Base-by-base conservation (phyloP, 2,329 filamentous ascomycete genomes). In the Emericellopsis atlantica region DNA sequence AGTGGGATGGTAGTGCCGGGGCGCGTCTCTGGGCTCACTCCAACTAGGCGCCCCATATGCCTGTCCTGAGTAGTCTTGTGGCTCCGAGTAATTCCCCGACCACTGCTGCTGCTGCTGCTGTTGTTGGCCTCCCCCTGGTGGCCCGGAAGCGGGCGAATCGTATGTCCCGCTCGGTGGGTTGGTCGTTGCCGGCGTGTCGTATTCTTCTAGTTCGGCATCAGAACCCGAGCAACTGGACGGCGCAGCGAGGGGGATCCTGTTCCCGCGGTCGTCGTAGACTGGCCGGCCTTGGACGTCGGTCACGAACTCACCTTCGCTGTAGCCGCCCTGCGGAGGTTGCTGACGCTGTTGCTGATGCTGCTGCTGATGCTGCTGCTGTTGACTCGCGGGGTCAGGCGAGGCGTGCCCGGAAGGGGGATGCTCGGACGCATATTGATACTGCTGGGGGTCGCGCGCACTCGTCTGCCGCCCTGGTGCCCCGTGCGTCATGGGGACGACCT, bases 401-500 rank as follows among this genome's bases (percentile, higher is more conserved):
- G 40, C 18, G 12, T 39, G 21, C 8, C 37, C 26, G 10, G 45
- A 38, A 18, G 46, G 33, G 6, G 40, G 36, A 3, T 44, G 39
- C 21, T 37, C 29, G 26, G 43, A 40, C 3, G 43, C 40, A 15
- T 44, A 44, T 18, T 46, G 51, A 32, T 46, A 69, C 62, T 36
- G 37, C 16, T 42, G 46, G 16, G 55, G 47, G 6, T 68, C 61
- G 39, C 65, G 61, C 34, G 62, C 58, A 48, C 64, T 72, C 40
- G 61, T 59, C 39, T 70, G 65, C 43, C 74, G 72, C 52, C 72
- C 76, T 3, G 73, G 69, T 11, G 79, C 69, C 9, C 80, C 80
- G 49, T 83, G 81, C 36, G 81, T 81, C 85, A 93, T 94, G 6
- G 92, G 92, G 15, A 96, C 85, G 11, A 98, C 92, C 54, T 95